Evolutionary conservation across 164 flowering plant species (phyloP), one percentile per base, ranked within the genome.

Genomic region (Chimonanthus salicifolius): DNA sequence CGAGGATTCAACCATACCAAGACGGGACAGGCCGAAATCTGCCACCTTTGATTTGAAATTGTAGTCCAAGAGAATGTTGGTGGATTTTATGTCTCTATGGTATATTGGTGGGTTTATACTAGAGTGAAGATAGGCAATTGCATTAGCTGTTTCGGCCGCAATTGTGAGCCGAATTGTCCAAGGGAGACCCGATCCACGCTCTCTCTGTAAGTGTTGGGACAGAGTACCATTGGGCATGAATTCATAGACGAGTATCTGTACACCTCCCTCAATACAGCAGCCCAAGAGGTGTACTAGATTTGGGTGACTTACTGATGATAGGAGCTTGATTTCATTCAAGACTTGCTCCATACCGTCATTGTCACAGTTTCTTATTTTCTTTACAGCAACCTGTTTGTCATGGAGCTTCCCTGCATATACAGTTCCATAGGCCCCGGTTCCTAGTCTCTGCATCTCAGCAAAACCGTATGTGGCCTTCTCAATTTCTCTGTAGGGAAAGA

Each of bases 201-300:
- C 89, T 68, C 90, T 76, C 65, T 89, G 95, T 47, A 94, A 73
- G 79, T 94, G 98, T 72, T 94, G 89, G 20, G 86, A 78, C 6
- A 94, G 71, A 45, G 98, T 92, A 46, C 97, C 98, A 71, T 94
- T 94, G 5, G 97, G 92, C 95, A 94, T 92, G 87, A 76, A 92
- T 65, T 94, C 98, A 47, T 91, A 94, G 15, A 94, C 90, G 5
- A 94, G 88, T 47, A 92, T 86, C 74, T 90, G 97, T 67, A 92
- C 95, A 3, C 85, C 94, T 7, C 78, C 62, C 60, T 90, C 94
- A 0, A 89, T 77, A 33, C 88, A 91, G 69, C 91, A 94, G n/a
- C 98, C 98, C 15, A 92, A 71, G 77, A 94, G 92, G 66, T 88
- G 89, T 66, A 94, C 95, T 1, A 92, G 80, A 74, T 92, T 88